Percentiles rank a stretch among this genome's conserved stretches.
phyloP scores from a whole-genome alignment of 106 monocot species.

The Allium fistulosum region DNA sequence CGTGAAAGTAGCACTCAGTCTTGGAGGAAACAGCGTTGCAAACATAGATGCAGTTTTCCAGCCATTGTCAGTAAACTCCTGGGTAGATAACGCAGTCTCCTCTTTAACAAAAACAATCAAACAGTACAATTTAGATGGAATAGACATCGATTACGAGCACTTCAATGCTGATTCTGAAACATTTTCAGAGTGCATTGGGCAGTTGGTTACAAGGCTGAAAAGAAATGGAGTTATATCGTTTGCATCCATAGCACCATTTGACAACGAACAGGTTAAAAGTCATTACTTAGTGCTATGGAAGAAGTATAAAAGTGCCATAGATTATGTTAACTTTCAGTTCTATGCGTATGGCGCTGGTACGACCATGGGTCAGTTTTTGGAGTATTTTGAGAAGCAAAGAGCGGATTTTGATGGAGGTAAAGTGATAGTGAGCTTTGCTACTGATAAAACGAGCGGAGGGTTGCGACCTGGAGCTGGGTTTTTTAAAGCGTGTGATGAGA shows the following conservation, averaged over 20 bases:
- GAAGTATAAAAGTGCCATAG: conserved; percentile 19
- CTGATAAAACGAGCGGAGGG: conserved; percentile 5
- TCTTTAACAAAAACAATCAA: conserved; percentile 31
- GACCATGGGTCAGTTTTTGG: conserved; percentile 28
- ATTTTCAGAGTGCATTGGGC: conserved; percentile 15
- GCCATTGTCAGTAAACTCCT: conserved; percentile 19
- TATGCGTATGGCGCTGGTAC: conserved; percentile 23
- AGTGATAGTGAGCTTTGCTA: conserved; percentile 15
- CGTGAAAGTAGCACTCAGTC: conserved; percentile 14
- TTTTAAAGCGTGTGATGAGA: conserved; percentile 14
- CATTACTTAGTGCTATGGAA: conserved; percentile 18
- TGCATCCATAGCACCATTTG: conserved; percentile 21
- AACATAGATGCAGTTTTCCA: conserved; percentile 15
- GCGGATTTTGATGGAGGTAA: conserved; percentile 24
- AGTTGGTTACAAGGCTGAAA: conserved; percentile 13
- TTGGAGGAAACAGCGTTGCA: conserved; percentile 3
- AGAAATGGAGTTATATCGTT: conserved; percentile 14
- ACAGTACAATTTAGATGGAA: conserved; percentile 38
- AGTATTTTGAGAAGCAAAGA: conserved; percentile 20
- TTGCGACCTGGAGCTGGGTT: conserved; percentile 18
- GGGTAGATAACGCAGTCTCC: conserved; percentile 41
- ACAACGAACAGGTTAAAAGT: conserved; percentile 9
- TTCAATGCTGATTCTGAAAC: conserved; percentile 17
- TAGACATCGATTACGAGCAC: conserved; percentile 54
- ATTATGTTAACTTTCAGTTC: conserved; percentile 57